Evolutionary conservation across 306 rosid species (phyloP).

Genomic region (Ormosia emarginata): DNA sequence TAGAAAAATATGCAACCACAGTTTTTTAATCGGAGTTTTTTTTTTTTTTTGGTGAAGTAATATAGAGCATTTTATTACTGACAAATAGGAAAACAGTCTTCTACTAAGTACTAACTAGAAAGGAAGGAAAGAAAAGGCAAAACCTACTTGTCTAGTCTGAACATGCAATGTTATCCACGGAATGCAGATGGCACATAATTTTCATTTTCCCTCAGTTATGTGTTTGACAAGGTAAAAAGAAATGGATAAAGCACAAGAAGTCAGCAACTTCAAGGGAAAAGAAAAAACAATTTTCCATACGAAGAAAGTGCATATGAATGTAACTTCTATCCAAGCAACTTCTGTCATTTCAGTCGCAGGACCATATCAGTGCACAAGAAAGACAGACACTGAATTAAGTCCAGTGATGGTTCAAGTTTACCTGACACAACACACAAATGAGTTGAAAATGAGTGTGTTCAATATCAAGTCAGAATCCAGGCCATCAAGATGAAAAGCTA

Average conservation of each 20-base stretch:
- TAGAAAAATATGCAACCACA: neutral
- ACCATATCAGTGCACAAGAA: neutral
- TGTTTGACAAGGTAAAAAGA: neutral
- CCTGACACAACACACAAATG: conserved; percentile 95
- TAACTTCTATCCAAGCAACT: conserved; percentile 4
- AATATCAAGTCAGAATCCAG: conserved; percentile 27
- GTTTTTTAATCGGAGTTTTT: neutral
- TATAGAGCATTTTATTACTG: neutral
- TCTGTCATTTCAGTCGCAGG: neutral
- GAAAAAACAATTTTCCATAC: neutral
- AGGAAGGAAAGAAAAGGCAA: neutral
- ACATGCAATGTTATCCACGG: neutral
- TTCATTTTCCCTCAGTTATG: neutral
- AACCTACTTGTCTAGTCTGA: neutral
- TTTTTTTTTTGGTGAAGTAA: neutral
- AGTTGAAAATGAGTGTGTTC: conserved; percentile 48
- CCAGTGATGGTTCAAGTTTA: conserved; percentile 33
- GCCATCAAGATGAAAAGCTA: conserved; percentile 62
- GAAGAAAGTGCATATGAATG: neutral
- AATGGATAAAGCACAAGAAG: neutral
- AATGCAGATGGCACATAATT: neutral
- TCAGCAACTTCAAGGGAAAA: neutral
- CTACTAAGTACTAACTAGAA: neutral
- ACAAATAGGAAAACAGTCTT: neutral
- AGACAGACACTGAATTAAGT: neutral